Base-by-base conservation (phyloP, 2,329 filamentous ascomycete genomes). In the Curvularia hawaiiensis region DNA sequence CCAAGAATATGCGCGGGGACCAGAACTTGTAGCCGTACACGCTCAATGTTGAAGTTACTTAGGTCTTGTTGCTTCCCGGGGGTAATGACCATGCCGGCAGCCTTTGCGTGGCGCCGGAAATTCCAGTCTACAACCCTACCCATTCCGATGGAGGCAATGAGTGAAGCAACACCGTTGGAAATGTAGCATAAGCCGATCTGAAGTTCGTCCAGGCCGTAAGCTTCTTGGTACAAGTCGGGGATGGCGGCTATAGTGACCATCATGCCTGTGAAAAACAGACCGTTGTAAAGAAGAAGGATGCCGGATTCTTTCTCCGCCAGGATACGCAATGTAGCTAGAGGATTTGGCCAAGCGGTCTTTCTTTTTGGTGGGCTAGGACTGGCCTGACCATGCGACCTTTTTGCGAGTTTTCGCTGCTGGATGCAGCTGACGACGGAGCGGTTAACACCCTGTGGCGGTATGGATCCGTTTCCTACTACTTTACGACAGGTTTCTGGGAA, bases 41-140 rank as follows among this genome's bases (percentile, higher is more conserved):
- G 70, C 60, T 82, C 83, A 43, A 86, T 80, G 0, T 56, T 79
- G 56, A 85, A 85, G 28, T 79, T 69, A 5, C 67, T 65, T n/a
- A 87, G 71, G 56, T 85, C 80, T 54, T 82, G 78, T 16, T 80
- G 82, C 10, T 85, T 84, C 61, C 84, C 86, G 56, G 79, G 82
- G 59, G 85, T 84, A 61, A 91, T 83, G 2, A 79, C 77, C 56
- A 92, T 79, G 6, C 86, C 86, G 16, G 88, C 78, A 31, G 82
- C 81, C 48, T 79, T 80, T 1, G 90, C 89, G 46, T 87, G 83
- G 39, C 89, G 84, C 7, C 86, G 82, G 73, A 90, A 96, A 72
- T 92, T 92, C 81, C 85, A 87, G 73, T 91, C 89, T 35, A 90
- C 81, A 1, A 86, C 48, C 22, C 69, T 65, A 14, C 72, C 71